phyloP scores from a whole-genome alignment of 2,329 filamentous ascomycete species.

The Exophiala sp. region DNA sequence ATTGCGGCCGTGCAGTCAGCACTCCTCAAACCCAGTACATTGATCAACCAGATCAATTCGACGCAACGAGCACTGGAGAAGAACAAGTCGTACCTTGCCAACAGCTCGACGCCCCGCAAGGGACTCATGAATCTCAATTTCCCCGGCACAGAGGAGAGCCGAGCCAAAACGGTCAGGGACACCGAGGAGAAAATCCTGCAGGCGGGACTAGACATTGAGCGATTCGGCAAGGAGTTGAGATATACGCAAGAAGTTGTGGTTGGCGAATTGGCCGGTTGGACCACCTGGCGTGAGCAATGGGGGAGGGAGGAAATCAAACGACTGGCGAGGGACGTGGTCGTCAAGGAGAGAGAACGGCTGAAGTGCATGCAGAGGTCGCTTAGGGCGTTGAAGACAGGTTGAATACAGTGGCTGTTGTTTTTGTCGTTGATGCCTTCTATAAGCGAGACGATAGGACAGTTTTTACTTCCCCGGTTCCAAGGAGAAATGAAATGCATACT shows the following conservation, averaged over 20 bases:
- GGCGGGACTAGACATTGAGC: conserved; percentile 62
- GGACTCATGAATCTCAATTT: conserved; percentile 40
- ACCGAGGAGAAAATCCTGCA: conserved; percentile 72
- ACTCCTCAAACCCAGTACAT: conserved; percentile 68
- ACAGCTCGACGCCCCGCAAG: conserved; percentile 42
- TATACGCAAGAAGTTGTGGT: conserved; percentile 94
- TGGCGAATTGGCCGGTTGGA: conserved; percentile 85
- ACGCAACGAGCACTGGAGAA: conserved; percentile 72
- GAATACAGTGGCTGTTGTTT: background rate
- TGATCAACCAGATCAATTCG: conserved; percentile 70
- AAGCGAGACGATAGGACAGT: too few relatives aligned
- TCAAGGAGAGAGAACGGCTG: conserved; percentile 70
- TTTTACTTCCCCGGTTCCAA: too few relatives aligned
- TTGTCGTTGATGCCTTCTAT: too few relatives aligned
- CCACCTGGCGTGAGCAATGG: conserved; percentile 75
- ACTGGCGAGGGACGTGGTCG: conserved; percentile 70
- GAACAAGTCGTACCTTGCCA: conserved; percentile 69
- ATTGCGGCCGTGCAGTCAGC: conserved; percentile 74
- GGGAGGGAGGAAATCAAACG: conserved; percentile 68
- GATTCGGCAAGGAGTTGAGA: conserved; percentile 72
- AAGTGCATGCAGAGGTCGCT: conserved; percentile 76
- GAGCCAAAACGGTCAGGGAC: conserved; percentile 74
- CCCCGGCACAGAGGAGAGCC: conserved; percentile 69
- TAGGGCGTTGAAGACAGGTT: conserved; percentile 47
- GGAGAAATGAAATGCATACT: background rate